Percentiles rank a stretch among this genome's conserved stretches.
These are phyloP conservation scores for Pugionium dolabratum DNA, from an alignment of 345 rosid genomes.

Conservation along the genomic window DNA sequence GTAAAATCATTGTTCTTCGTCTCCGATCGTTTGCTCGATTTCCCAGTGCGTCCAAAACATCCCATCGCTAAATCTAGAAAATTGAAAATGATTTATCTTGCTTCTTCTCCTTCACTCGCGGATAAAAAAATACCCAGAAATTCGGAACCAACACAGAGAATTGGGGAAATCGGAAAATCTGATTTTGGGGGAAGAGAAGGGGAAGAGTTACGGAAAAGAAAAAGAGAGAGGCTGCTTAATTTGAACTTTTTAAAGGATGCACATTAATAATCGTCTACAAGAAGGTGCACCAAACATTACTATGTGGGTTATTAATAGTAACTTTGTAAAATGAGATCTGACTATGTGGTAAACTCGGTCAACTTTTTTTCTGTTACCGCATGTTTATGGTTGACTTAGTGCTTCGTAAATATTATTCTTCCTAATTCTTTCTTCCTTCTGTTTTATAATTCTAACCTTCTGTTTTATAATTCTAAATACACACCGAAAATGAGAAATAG, in stretches of 20 bases:
- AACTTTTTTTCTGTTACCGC: not conserved
- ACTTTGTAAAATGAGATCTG: no score
- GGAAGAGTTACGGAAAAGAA: constrained; percentile 18
- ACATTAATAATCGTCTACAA: constrained; percentile 1
- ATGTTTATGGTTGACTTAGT: not conserved
- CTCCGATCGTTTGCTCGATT: constrained; percentile 48
- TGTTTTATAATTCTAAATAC: no score
- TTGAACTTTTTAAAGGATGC: constrained; percentile 15
- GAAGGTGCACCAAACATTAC: not conserved
- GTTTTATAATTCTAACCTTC: no score
- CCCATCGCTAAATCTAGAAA: constrained; percentile 49
- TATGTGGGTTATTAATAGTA: not conserved
- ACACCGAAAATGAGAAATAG: no score
- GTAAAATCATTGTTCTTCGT: constrained; percentile 20
- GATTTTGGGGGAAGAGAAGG: constrained; percentile 13
- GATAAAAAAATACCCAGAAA: not conserved
- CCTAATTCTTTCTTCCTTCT: no score
- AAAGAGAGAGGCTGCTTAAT: constrained; percentile 18
- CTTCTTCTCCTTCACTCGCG: constrained; percentile 1
- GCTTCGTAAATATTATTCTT: no score
- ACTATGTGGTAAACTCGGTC: not conserved
- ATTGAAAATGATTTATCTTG: not conserved
- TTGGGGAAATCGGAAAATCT: not conserved
- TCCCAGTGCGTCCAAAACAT: constrained; percentile 57
- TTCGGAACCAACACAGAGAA: not conserved